phyloP scores from a whole-genome alignment of 345 rosid species.

The Ricinus communis region DNA sequence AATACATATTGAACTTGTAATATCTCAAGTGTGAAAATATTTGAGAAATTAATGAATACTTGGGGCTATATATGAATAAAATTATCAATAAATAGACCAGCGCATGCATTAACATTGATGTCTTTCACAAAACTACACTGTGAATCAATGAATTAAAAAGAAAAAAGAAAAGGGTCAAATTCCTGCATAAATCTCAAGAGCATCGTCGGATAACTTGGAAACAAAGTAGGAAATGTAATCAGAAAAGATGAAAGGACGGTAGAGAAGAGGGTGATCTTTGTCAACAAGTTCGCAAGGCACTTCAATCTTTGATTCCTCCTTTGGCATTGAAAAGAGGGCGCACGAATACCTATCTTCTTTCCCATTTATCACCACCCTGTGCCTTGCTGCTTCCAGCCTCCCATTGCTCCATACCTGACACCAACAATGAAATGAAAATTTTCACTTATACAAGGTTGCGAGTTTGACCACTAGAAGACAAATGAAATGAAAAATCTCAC shows the following conservation, averaged over 20 bases:
- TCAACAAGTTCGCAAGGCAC: conserved; percentile 43
- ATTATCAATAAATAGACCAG: no score
- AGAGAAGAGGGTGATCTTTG: conserved; percentile 47
- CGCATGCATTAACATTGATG: no score
- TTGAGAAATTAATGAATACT: no score
- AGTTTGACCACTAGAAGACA: no score
- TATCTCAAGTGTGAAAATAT: no score
- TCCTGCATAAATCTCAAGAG: conserved; percentile 44
- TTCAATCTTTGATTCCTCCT: conserved; percentile 35
- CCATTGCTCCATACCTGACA: conserved; percentile 61
- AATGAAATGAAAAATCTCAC: no score
- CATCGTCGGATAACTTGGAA: conserved; percentile 39
- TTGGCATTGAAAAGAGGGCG: conserved; percentile 42
- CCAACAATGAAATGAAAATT: no score
- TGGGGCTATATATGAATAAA: no score
- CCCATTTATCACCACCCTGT: conserved; percentile 47
- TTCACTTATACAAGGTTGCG: no score
- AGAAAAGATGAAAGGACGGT: conserved; percentile 42
- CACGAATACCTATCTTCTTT: conserved; percentile 41
- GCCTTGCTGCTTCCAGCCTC: conserved; percentile 43
- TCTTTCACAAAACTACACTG: no score
- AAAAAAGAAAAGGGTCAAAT: conserved; percentile 5
- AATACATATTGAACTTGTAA: no score
- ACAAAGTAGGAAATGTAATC: conserved; percentile 42
- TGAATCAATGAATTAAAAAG: background rate